These are phyloP conservation scores for Coemansia asiatica DNA, from an alignment of 192 early-diverging fungal genomes.

Conservation along the genomic window DNA sequence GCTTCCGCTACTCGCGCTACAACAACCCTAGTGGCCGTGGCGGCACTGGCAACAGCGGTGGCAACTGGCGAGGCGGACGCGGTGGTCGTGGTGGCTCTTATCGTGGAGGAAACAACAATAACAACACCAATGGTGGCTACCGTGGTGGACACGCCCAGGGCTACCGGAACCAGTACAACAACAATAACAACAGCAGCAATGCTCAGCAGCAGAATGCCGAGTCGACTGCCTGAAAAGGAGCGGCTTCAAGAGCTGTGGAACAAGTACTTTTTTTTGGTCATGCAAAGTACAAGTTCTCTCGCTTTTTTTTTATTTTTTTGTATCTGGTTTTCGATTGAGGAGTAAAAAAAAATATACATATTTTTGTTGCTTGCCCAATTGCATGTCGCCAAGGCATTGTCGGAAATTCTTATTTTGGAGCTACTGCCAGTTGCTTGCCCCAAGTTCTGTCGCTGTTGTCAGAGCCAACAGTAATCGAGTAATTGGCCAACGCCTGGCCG, in stretches of 20 bases:
- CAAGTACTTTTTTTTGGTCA: conserved; percentile 16
- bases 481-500: no score
- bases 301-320: conserved; percentile 4
- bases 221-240: conserved; percentile 1
- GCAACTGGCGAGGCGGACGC: conserved; percentile 43
- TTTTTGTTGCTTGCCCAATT: no score
- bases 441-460: no score
- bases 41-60: conserved; percentile 23
- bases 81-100: conserved; percentile 49
- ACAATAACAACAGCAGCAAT: conserved; percentile 14
- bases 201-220: conserved; percentile 37
- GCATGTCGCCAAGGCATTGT: no score
- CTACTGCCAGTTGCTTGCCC: no score
- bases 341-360: no score
- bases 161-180: conserved; percentile 46
- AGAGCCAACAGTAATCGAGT: no score
- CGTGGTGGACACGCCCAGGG: conserved; percentile 40
- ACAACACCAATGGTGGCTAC: conserved; percentile 8
- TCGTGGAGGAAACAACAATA: conserved; percentile 7
- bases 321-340: no score
- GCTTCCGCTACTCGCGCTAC: conserved; percentile 55
- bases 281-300: no score
- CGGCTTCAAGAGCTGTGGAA: conserved; percentile 16
- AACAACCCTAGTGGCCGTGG: conserved; percentile 61
- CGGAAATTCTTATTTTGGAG: no score